A percentile compares a stretch with the other conserved stretches of the same genome.
These are phyloP conservation scores for Fusarium chaquense DNA, from an alignment of 2,329 filamentous ascomycete species.

Conservation along the genomic window DNA sequence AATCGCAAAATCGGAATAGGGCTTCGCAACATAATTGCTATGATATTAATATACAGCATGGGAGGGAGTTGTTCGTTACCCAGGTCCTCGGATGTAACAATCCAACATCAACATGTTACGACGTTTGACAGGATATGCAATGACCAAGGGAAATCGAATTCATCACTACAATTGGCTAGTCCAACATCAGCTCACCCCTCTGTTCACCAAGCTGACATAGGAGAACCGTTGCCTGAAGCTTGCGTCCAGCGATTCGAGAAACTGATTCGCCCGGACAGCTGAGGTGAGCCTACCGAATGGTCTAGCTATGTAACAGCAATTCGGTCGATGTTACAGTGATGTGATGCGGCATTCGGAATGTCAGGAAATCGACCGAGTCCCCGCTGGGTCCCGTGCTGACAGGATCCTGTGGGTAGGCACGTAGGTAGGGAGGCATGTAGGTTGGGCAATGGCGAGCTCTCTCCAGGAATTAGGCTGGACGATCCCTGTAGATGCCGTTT, in stretches of 20 bases:
- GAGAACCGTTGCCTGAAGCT: conserved; percentile 12
- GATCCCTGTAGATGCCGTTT: conserved; percentile 18
- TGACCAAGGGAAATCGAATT: conserved; percentile 5
- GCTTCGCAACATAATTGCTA: not conserved
- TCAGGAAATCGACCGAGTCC: conserved; percentile 22
- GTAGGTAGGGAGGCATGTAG: not conserved
- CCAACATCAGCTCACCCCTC: not conserved
- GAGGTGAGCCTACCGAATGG: conserved; percentile 25
- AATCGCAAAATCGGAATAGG: not conserved
- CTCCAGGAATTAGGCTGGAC: conserved; percentile 21
- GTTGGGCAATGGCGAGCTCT: conserved; percentile 23
- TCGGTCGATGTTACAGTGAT: not conserved
- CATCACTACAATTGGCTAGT: conserved; percentile 18
- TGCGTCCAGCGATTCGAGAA: conserved; percentile 8
- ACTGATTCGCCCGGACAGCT: conserved; percentile 26
- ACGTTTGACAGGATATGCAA: conserved; percentile 8
- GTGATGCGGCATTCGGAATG: conserved; percentile 10
- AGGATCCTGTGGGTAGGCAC: not conserved
- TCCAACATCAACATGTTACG: conserved; percentile 21
- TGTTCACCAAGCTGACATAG: conserved; percentile 20
- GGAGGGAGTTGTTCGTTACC: conserved; percentile 4
- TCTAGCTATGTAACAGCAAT: not conserved
- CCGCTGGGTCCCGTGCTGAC: conserved; percentile 10
- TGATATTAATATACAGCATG: not conserved
- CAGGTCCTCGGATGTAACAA: conserved; percentile 22